These are phyloP conservation scores for Suhomyces tanzawaensis DNA, from an alignment of 805 yeast species.

Conservation along the genomic window DNA sequence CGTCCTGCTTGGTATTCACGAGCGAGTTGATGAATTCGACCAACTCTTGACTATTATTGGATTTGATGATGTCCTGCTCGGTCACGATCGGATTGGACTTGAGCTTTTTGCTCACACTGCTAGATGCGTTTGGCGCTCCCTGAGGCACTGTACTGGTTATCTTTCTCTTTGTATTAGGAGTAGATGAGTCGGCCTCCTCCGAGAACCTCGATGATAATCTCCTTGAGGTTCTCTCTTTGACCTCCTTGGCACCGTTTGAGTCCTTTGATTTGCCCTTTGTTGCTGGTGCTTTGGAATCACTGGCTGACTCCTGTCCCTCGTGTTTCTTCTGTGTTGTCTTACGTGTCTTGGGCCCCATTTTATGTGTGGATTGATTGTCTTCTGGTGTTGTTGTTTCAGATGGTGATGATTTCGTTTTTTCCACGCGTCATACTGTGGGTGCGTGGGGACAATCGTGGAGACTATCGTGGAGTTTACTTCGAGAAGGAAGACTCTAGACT, in stretches of 20 bases:
- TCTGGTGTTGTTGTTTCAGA: too few relatives aligned
- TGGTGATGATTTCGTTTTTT: too few relatives aligned
- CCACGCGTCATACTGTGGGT: too few relatives aligned
- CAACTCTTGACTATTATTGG: constrained; percentile 24
- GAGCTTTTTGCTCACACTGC: constrained; percentile 1
- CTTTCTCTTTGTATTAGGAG: constrained; percentile 4
- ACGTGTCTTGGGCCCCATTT: constrained; percentile 9
- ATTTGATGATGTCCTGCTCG: constrained; percentile 31
- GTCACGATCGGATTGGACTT: constrained; percentile 15
- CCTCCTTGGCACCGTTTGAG: background rate
- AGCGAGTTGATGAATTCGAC: constrained; percentile 30
- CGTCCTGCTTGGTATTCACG: constrained; percentile 33
- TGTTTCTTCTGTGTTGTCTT: constrained; percentile 7
- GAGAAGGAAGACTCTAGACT: too few relatives aligned
- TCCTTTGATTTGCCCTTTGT: background rate
- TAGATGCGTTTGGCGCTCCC: background rate
- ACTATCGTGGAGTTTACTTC: too few relatives aligned
- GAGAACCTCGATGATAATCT: background rate
- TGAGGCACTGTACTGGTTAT: background rate
- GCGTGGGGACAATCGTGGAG: too few relatives aligned
- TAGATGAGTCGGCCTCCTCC: background rate
- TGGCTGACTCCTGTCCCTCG: background rate
- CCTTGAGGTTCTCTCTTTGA: background rate
- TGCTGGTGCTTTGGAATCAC: background rate
- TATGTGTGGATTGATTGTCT: too few relatives aligned